phyloP scores from a whole-genome alignment of 2,329 filamentous ascomycete genomes.

The Lecanicillium sp. region DNA sequence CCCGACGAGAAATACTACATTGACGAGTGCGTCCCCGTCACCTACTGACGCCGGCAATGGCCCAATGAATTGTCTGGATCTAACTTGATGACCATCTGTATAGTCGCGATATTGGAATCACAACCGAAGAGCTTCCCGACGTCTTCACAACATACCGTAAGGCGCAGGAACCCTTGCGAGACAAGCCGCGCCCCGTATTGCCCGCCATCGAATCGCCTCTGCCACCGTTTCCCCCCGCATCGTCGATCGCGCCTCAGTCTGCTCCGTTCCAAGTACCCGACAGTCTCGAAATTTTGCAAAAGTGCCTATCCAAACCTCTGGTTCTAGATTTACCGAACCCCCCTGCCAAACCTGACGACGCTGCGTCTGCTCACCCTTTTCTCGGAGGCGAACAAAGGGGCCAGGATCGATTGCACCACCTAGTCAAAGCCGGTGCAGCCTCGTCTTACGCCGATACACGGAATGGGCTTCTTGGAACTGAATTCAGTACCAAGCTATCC shows the following conservation, averaged over 20 bases:
- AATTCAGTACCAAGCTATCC: constrained; percentile 72
- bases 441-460: constrained; percentile 62
- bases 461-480: constrained; percentile 62
- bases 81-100: not conserved
- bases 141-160: constrained; percentile 73
- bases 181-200: constrained; percentile 53
- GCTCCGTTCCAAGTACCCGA: constrained; percentile 59
- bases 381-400: constrained; percentile 60
- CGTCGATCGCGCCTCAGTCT: constrained; percentile 50
- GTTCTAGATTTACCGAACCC: constrained; percentile 43
- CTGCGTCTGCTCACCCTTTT: constrained; percentile 59
- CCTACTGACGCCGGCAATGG: too few species aligned
- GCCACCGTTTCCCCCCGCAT: constrained; percentile 47
- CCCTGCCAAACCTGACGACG: constrained; percentile 46
- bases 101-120: constrained; percentile 61
- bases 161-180: constrained; percentile 62
- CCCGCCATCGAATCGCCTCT: constrained; percentile 47
- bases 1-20: constrained; percentile 72
- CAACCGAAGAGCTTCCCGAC: constrained; percentile 58
- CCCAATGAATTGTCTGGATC: not conserved
- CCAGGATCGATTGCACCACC: constrained; percentile 50
- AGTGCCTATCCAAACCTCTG: constrained; percentile 53
- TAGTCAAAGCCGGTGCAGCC: constrained; percentile 56
- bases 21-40: constrained; percentile 62
- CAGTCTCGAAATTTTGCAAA: constrained; percentile 45